phyloP scores from a whole-genome alignment of 2,329 filamentous ascomycete species.

The Cercospora nicotianae region DNA sequence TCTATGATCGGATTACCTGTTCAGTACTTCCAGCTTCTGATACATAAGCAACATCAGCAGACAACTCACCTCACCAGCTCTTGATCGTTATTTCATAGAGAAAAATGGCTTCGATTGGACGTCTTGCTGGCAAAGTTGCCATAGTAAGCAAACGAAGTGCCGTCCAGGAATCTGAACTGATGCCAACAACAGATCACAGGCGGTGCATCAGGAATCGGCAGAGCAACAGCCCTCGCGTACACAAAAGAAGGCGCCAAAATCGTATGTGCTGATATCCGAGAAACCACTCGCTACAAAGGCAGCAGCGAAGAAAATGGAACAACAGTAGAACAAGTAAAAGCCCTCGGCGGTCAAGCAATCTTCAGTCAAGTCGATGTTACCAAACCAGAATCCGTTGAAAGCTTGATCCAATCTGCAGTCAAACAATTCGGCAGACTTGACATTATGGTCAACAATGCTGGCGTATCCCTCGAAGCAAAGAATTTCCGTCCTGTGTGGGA shows the following conservation, averaged over 20 bases:
- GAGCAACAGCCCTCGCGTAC: slow-evolving; percentile 32
- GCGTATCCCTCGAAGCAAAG: slow-evolving; percentile 24
- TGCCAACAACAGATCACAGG: slow-evolving; percentile 32
- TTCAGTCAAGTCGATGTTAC: slow-evolving; percentile 42
- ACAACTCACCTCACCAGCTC: background rate
- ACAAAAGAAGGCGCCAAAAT: slow-evolving; percentile 32
- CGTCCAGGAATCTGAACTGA: no score
- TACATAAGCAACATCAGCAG: background rate
- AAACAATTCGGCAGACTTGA: slow-evolving; percentile 25
- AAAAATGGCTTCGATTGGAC: slow-evolving; percentile 20
- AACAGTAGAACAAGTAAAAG: slow-evolving; percentile 37
- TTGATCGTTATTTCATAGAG: background rate
- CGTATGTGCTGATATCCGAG: slow-evolving; percentile 34
- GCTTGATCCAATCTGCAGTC: slow-evolving; percentile 29
- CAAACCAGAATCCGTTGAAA: slow-evolving; percentile 28
- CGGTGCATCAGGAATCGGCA: slow-evolving; percentile 34
- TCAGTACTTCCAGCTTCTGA: background rate
- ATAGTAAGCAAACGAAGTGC: slow-evolving; percentile 21
- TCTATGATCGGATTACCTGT: background rate
- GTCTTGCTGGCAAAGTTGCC: slow-evolving; percentile 35
- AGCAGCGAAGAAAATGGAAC: slow-evolving; percentile 30
- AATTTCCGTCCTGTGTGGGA: slow-evolving; percentile 26
- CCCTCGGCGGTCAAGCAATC: slow-evolving; percentile 38
- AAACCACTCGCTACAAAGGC: slow-evolving; percentile 20
- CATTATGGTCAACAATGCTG: slow-evolving; percentile 24